phyloP scores from a whole-genome alignment of 2,329 filamentous ascomycete species.

The Thielaviopsis euricoi region DNA sequence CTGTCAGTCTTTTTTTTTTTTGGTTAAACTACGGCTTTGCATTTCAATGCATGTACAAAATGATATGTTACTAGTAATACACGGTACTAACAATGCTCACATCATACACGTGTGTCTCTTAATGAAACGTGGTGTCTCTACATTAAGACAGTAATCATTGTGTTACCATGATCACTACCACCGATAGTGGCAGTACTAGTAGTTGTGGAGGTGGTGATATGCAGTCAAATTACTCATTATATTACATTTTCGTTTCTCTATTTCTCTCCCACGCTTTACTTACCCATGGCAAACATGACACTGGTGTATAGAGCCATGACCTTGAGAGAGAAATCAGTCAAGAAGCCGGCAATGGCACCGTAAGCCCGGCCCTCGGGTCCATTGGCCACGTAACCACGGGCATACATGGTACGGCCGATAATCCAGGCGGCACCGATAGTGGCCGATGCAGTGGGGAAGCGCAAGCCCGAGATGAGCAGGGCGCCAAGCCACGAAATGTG shows the following conservation, averaged over 20 bases:
- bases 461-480: constrained; percentile 38
- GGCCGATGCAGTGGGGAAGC: constrained; percentile 34
- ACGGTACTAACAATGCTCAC: no score
- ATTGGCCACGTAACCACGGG: constrained; percentile 33
- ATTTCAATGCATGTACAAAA: neutral
- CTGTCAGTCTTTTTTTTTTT: neutral
- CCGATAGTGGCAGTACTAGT: neutral
- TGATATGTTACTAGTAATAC: neutral
- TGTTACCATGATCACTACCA: neutral
- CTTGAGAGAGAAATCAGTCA: constrained; percentile 25
- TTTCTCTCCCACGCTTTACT: constrained; percentile 12
- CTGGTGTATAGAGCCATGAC: constrained; percentile 28
- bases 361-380: constrained; percentile 30
- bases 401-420: constrained; percentile 35
- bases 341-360: constrained; percentile 20
- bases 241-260: neutral
- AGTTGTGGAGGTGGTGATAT: no score
- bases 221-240: neutral
- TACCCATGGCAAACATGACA: constrained; percentile 21
- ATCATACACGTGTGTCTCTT: neutral
- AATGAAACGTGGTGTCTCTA: neutral
- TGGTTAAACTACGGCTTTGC: no score
- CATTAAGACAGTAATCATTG: neutral
- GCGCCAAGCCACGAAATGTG: constrained; percentile 33
- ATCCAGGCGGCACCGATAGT: constrained; percentile 35